These are phyloP conservation scores for Esteya vermicola DNA, from an alignment of 2,329 filamentous ascomycete species.

Conservation along the genomic window DNA sequence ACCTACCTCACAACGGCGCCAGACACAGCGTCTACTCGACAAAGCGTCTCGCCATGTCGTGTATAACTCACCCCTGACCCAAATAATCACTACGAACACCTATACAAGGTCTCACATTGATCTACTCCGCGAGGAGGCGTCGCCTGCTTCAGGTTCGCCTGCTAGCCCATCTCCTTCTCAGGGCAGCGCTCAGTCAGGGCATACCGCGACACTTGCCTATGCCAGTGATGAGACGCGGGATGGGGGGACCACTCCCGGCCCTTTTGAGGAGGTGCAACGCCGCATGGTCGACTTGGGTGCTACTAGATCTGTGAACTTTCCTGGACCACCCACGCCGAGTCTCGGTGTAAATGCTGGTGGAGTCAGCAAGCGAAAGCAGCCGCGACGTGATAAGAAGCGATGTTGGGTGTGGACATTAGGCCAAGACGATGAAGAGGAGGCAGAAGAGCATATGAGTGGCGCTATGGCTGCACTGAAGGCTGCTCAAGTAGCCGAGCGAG, in stretches of 20 bases:
- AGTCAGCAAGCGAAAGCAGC: conserved; percentile 35
- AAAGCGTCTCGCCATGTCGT: conserved; percentile 41
- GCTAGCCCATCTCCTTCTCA: no score
- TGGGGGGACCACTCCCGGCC: conserved; percentile 47
- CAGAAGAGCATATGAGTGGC: conserved; percentile 24
- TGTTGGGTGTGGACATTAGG: conserved; percentile 55
- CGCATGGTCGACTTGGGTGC: conserved; percentile 37
- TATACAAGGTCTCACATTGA: conserved; percentile 52
- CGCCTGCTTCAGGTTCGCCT: conserved; percentile 33
- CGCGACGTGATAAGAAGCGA: conserved; percentile 46
- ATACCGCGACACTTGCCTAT: conserved; percentile 37
- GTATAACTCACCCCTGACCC: conserved; percentile 47
- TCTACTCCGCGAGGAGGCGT: conserved; percentile 42
- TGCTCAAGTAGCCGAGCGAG: conserved; percentile 11
- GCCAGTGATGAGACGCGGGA: conserved; percentile 40
- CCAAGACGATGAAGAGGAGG: conserved; percentile 29
- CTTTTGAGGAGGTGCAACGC: conserved; percentile 48
- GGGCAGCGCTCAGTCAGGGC: conserved; percentile 9
- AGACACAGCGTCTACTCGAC: conserved; percentile 39
- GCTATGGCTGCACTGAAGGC: conserved; percentile 12
- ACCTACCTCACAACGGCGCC: conserved; percentile 36
- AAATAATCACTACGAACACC: conserved; percentile 48
- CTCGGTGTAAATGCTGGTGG: conserved; percentile 24
- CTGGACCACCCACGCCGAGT: conserved; percentile 31
- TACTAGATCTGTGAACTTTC: conserved; percentile 11